Conservation (phyloP, 2,329 filamentous ascomycete genomes). For the Akanthomyces dipterigenus region DNA sequence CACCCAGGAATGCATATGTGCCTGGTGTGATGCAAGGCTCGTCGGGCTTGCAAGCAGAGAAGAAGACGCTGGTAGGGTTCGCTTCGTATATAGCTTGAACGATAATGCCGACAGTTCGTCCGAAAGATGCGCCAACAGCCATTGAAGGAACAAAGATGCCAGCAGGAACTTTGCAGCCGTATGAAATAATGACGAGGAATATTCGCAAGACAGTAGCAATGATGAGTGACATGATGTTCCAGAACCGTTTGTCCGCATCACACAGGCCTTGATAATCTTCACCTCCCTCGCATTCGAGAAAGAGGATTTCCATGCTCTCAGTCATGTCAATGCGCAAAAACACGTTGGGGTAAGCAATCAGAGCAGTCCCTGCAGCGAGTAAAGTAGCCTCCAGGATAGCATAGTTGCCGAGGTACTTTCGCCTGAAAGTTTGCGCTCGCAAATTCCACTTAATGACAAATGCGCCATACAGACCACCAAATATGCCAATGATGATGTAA, state of each 20-base stretch:
- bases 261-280: constrained; percentile 89
- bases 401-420: constrained; percentile 80
- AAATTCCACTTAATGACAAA: constrained; percentile 98
- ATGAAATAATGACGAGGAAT: constrained; percentile 87
- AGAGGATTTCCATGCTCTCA: constrained; percentile 97
- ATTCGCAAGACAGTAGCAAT: constrained; percentile 75
- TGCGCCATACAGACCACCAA: constrained; percentile 90
- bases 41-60: constrained; percentile 81
- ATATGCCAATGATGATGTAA: constrained; percentile 84
- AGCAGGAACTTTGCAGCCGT: constrained; percentile 94
- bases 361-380: constrained; percentile 73
- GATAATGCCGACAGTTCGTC: constrained; percentile 86
- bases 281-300: constrained; percentile 82
- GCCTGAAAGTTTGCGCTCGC: constrained; percentile 82
- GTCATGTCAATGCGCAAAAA: constrained; percentile 98
- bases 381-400: constrained; percentile 81
- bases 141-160: constrained; percentile 98
- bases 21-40: constrained; percentile 95
- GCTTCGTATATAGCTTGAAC: constrained; percentile 85
- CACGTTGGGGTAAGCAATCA: constrained; percentile 95
- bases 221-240: constrained; percentile 70
- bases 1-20: constrained; percentile 92
- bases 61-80: constrained; percentile 76
- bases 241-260: constrained; percentile 66
- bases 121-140: constrained; percentile 93